A percentile compares a stretch with the other conserved stretches of the same genome.
phyloP scores from a whole-genome alignment of 495 filamentous ascomycete species.

The Acidiella bohemica region DNA sequence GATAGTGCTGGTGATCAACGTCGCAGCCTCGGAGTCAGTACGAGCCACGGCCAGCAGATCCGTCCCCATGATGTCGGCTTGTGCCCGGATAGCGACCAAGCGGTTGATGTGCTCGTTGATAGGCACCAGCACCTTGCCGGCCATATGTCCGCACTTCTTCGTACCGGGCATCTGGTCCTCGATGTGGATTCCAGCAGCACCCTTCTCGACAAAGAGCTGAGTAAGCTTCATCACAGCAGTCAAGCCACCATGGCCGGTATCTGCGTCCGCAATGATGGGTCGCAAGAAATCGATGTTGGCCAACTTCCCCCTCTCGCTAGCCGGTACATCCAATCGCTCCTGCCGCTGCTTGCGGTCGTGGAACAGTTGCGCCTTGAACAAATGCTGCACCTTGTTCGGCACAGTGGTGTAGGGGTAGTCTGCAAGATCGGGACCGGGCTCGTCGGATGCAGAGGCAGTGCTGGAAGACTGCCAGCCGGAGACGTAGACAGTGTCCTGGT shows the following conservation, averaged over 20 bases:
- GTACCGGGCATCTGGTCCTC: constrained; percentile 97
- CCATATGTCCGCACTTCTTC: constrained; percentile 99
- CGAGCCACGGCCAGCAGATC: constrained; percentile 85
- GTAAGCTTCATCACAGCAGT: constrained; percentile 99
- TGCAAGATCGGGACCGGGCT: constrained; percentile 93
- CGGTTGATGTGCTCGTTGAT: constrained; percentile 98
- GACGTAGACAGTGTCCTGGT: constrained; percentile 95
- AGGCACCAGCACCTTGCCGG: constrained; percentile 93
- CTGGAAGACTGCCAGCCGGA: constrained; percentile 98
- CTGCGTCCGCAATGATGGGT: constrained; percentile 92
- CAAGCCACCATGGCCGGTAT: constrained; percentile 92
- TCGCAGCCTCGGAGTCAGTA: constrained; percentile 95
- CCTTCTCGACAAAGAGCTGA: constrained; percentile 92
- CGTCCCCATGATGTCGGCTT: constrained; percentile 94
- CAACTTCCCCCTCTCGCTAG: constrained; percentile 55
- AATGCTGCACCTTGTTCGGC: constrained; percentile 91
- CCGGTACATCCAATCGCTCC: constrained; percentile 72
- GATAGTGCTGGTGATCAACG: constrained; percentile 91
- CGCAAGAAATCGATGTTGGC: constrained; percentile 86
- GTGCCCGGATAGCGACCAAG: constrained; percentile 87
- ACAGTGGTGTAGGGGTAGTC: constrained; percentile 98
- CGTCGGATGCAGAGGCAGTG: constrained; percentile 83
- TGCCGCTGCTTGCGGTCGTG: constrained; percentile 98
- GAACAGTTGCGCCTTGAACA: constrained; percentile 97
- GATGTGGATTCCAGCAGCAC: constrained; percentile 95